phyloP scores from a whole-genome alignment of 2,329 filamentous ascomycete species.

The Magnaporthiopsis incrustans region DNA sequence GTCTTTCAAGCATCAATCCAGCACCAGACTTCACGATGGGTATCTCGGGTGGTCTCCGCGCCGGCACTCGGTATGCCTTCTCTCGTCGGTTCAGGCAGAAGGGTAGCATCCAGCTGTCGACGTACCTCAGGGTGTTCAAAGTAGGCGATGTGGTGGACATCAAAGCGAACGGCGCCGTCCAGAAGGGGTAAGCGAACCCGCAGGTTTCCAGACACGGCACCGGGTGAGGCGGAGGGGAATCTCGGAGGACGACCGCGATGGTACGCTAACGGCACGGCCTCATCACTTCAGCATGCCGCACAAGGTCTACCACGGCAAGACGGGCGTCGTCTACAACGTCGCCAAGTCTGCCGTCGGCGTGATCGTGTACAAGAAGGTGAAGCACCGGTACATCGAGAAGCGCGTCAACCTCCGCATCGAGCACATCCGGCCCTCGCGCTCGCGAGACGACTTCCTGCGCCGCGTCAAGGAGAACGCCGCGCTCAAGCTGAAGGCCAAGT shows the following conservation, averaged over 20 bases:
- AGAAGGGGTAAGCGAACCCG: slow-evolving; percentile 73
- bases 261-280: slow-evolving; percentile 25
- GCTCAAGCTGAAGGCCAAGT: slow-evolving; percentile 89
- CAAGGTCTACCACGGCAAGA: slow-evolving; percentile 99
- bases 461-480: slow-evolving; percentile 94
- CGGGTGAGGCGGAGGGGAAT: slow-evolving; percentile 8
- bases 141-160: slow-evolving; percentile 99
- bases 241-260: slow-evolving; percentile 5
- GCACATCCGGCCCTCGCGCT: slow-evolving; percentile 92
- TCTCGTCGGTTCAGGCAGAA: slow-evolving; percentile 89
- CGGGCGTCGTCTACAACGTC: slow-evolving; percentile 97
- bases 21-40: slow-evolving; percentile 47
- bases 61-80: slow-evolving; percentile 90
- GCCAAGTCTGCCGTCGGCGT: slow-evolving; percentile 96
- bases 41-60: slow-evolving; percentile 81
- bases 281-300: slow-evolving; percentile 71
- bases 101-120: slow-evolving; percentile 87
- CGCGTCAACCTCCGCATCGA: slow-evolving; percentile 98
- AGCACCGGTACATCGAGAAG: slow-evolving; percentile 99
- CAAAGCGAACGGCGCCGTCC: slow-evolving; percentile 95
- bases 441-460: slow-evolving; percentile 91
- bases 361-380: slow-evolving; percentile 99
- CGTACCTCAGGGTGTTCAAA: slow-evolving; percentile 91
- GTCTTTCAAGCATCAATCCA: neutral
- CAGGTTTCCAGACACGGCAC: neutral